Conservation (phyloP, 2,329 filamentous ascomycete genomes). For the Stachybotrys chartarum region DNA sequence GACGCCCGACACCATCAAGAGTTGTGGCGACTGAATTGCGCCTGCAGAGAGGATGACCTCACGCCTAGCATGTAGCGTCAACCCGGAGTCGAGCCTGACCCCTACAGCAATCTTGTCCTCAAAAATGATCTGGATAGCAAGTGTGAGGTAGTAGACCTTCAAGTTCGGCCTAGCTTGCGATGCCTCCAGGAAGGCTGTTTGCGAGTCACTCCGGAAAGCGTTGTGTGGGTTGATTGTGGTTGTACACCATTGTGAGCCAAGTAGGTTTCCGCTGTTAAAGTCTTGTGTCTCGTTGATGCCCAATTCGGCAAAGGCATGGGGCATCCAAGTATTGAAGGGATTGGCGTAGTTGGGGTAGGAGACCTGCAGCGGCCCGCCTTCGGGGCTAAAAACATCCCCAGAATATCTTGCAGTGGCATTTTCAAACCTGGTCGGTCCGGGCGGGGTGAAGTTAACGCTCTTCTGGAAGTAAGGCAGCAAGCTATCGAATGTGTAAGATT, state of each 20-base stretch:
- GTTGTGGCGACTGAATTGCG: constrained; percentile 25
- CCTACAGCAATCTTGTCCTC: constrained; percentile 31
- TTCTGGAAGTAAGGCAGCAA: neutral
- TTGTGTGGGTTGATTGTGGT: neutral
- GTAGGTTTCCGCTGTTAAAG: neutral
- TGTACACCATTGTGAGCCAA: neutral
- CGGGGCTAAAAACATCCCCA: neutral
- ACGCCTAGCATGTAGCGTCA: constrained; percentile 2
- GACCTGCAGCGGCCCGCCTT: neutral
- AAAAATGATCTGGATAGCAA: constrained; percentile 39
- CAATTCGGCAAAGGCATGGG: neutral
- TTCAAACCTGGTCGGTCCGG: neutral
- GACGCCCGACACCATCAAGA: constrained; percentile 29
- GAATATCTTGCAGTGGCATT: neutral
- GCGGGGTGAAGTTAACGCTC: neutral
- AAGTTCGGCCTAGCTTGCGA: constrained; percentile 15
- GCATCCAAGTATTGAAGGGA: neutral
- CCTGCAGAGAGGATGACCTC: constrained; percentile 8
- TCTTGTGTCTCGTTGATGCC: neutral
- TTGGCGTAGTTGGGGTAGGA: neutral
- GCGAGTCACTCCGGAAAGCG: neutral
- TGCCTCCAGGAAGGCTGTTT: neutral
- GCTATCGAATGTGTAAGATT: neutral
- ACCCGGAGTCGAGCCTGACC: constrained; percentile 18
- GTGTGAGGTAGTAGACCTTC: constrained; percentile 30